A percentile compares a stretch with the other conserved stretches of the same genome.
Evolutionary conservation across 345 rosid genomes (phyloP).

Genomic region (Dipteronia sinensis): DNA sequence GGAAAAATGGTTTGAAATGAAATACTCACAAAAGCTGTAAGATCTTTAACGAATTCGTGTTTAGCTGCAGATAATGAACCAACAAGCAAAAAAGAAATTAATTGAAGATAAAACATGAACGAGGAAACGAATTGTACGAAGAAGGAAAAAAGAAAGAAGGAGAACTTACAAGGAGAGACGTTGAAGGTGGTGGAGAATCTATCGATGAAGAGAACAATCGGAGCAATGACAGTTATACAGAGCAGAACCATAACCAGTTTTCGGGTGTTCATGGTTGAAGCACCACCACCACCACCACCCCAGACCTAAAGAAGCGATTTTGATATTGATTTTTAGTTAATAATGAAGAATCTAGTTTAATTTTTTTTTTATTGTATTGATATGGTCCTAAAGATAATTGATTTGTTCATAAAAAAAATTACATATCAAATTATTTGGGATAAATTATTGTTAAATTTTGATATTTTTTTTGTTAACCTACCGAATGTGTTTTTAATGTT

Average conservation of each 20-base stretch:
- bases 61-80: slow-evolving; percentile 46
- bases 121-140: not conserved
- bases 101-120: not conserved
- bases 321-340: not conserved
- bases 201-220: slow-evolving; percentile 71
- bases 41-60: slow-evolving; percentile 71
- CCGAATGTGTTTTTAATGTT: too few relatives aligned
- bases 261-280: slow-evolving; percentile 55
- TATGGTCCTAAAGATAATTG: too few relatives aligned
- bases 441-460: too few relatives aligned
- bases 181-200: slow-evolving; percentile 47
- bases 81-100: not conserved
- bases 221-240: slow-evolving; percentile 70
- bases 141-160: not conserved
- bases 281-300: not conserved
- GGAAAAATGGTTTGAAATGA: not conserved
- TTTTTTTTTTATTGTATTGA: too few relatives aligned
- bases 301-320: not conserved
- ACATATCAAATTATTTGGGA: too few relatives aligned
- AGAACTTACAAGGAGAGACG: slow-evolving; percentile 45
- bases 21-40: slow-evolving; percentile 58
- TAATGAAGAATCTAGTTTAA: too few relatives aligned
- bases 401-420: too few relatives aligned
- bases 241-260: slow-evolving; percentile 71
- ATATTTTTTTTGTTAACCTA: too few relatives aligned